Evolutionary conservation across 176 grass and related monocot species (phyloP).

Genomic region (Aegilops speltoides): DNA sequence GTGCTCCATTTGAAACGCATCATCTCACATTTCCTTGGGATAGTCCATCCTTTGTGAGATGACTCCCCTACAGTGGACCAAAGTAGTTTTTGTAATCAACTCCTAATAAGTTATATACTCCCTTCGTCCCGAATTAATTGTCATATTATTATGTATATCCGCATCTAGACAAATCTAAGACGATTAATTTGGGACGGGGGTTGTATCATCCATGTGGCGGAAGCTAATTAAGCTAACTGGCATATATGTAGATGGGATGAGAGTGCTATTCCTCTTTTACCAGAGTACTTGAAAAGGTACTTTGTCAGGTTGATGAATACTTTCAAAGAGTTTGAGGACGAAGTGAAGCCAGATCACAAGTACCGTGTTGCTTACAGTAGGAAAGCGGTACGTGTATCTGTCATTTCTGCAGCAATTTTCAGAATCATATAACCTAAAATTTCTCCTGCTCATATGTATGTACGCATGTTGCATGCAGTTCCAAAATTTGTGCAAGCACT

Average conservation of each 20-base stretch:
- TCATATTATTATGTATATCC: too few species aligned
- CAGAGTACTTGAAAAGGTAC: constrained; percentile 21
- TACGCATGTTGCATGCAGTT: constrained; percentile 19
- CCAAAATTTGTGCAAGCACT: neutral
- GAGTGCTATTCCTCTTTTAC: neutral
- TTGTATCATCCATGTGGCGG: too few species aligned
- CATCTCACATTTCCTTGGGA: too few species aligned
- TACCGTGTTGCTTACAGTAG: constrained; percentile 12
- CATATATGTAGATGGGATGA: constrained; percentile 41
- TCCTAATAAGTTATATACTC: too few species aligned
- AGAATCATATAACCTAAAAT: neutral
- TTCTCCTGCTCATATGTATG: neutral
- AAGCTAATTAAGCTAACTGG: neutral
- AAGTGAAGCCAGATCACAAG: neutral
- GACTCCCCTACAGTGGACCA: too few species aligned
- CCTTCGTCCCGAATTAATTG: too few species aligned
- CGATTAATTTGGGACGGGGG: too few species aligned
- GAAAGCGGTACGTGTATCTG: neutral
- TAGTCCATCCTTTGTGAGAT: too few species aligned
- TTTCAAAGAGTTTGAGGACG: constrained; percentile 26
- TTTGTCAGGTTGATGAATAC: constrained; percentile 25
- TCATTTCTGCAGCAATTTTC: neutral
- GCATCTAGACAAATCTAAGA: too few species aligned
- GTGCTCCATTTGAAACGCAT: too few species aligned
- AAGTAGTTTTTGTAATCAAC: too few species aligned